These are phyloP conservation scores for Epichloe gansuensis DNA, from an alignment of 2,329 filamentous ascomycete species.

Conservation along the genomic window DNA sequence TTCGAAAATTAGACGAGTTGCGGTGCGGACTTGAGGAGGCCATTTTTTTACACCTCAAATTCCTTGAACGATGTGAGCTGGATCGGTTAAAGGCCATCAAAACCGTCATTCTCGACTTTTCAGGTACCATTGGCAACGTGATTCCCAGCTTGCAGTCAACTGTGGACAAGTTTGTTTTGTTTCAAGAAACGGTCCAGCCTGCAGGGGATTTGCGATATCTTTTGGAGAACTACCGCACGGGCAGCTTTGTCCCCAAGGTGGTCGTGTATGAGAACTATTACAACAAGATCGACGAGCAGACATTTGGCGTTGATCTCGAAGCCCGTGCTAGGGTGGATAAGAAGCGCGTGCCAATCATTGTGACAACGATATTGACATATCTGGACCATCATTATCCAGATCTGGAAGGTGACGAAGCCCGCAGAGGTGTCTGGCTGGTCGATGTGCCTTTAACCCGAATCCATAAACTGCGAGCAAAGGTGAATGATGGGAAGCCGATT, in stretches of 20 bases:
- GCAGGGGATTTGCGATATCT: slow-evolving; percentile 81
- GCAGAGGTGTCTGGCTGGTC: slow-evolving; percentile 84
- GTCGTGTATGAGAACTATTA: slow-evolving; percentile 98
- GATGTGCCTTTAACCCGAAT: slow-evolving; percentile 78
- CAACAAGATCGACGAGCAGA: slow-evolving; percentile 94
- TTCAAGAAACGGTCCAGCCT: slow-evolving; percentile 97
- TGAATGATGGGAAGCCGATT: slow-evolving; percentile 80
- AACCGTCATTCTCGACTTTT: slow-evolving; percentile 94
- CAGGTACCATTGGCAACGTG: slow-evolving; percentile 91
- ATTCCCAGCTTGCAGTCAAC: slow-evolving; percentile 92
- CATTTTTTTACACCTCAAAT: slow-evolving; percentile 83
- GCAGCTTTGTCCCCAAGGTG: slow-evolving; percentile 80
- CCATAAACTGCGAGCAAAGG: slow-evolving; percentile 65
- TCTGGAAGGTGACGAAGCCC: slow-evolving; percentile 87
- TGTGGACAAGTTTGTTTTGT: slow-evolving; percentile 97
- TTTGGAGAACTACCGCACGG: slow-evolving; percentile 92
- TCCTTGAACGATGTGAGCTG: slow-evolving; percentile 93
- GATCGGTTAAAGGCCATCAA: slow-evolving; percentile 97
- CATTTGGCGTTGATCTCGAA: slow-evolving; percentile 96
- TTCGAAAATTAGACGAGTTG: slow-evolving; percentile 77
- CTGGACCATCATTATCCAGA: slow-evolving; percentile 95
- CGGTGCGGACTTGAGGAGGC: slow-evolving; percentile 92
- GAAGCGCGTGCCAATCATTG: slow-evolving; percentile 84
- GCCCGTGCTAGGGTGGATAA: slow-evolving; percentile 83
- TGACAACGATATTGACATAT: slow-evolving; percentile 89